Evolutionary conservation across 495 filamentous ascomycete genomes (phyloP), one percentile per base, ranked within the genome.

Genomic region (Hypoxylon perforatum): DNA sequence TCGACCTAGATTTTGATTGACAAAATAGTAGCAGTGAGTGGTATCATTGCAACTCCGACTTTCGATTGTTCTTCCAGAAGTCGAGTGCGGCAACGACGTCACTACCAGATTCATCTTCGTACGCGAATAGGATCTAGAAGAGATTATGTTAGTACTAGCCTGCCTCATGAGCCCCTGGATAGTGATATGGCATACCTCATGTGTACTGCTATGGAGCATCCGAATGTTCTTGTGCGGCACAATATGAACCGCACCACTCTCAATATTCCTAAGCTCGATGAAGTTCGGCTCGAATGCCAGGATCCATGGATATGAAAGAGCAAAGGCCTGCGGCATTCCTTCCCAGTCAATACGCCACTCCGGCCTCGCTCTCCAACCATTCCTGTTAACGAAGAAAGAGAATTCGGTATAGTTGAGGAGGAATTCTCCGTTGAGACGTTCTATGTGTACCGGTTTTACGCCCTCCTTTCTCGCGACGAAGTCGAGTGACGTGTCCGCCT

Each of bases 271-370:
- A 69, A 99, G 92, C 78, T 99, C 96, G 62, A 99, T 92, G 72
- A 99, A 99, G 72, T 93, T 97, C n/a, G 93, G 90, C 78, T 99
- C 96, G 75, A 99, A 99, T 4, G 96, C 96, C 65, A 99, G 80
- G 45, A 99, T 96, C 83, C 94, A 99, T 56, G 94, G 94, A 72
- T 94, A 92, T 36, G 91, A 96, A 36, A 98, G 85, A 0, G 96
- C 95, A 75, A 99, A 99, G 39, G 89, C 86, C 67, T 90, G 88
- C 51, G 96, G 96, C 42, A 85, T 90, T 51, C 96, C 96, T 79
- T 99, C 96, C 96, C 96, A 99, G 25, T 91, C 90, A 69, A 99
- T 96, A 62, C 88, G 89, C 96, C 96, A 99, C 73, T 99, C 96
- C 15, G 93, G 91, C 63, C 93, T 85, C 33, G 94, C 93, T 53